These are phyloP conservation scores for Viola odorata DNA, from an alignment of 345 rosid species.

Conservation along the genomic window DNA sequence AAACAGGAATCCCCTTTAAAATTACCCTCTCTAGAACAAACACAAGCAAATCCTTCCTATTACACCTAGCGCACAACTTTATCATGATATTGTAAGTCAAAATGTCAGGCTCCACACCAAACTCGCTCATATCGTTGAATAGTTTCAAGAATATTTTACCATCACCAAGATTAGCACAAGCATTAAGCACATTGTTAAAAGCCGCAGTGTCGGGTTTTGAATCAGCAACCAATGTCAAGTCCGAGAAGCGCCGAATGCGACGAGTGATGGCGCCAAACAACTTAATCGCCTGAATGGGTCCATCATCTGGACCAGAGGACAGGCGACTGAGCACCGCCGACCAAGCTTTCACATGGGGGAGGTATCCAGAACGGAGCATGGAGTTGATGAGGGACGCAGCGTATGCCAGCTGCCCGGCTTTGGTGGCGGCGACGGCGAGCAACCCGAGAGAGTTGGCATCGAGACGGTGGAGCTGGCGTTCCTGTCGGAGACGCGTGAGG, in stretches of 20 bases:
- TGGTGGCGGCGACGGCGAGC: constrained; percentile 73
- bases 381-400: constrained; percentile 71
- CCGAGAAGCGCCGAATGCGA: constrained; percentile 45
- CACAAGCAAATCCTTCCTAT: constrained; percentile 67
- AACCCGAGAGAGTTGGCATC: constrained; percentile 91
- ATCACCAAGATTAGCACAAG: constrained; percentile 81
- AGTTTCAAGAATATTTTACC: constrained; percentile 46
- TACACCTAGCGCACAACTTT: constrained; percentile 70
- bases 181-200: constrained; percentile 70
- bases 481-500: constrained; percentile 88
- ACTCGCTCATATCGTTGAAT: constrained; percentile 66
- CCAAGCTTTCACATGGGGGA: constrained; percentile 92
- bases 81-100: constrained; percentile 77
- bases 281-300: constrained; percentile 53
- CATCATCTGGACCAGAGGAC: constrained; percentile 56
- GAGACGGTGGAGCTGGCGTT: constrained; percentile 79
- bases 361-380: constrained; percentile 87
- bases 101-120: constrained; percentile 59
- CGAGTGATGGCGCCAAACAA: constrained; percentile 49
- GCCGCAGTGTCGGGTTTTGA: constrained; percentile 83
- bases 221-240: constrained; percentile 41
- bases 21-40: constrained; percentile 68
- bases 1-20: constrained; percentile 44
- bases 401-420: constrained; percentile 63
- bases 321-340: constrained; percentile 75